These are phyloP conservation scores for Brachypodium distachyon DNA, from an alignment of 202 grass and related monocot species.

Conservation along the genomic window DNA sequence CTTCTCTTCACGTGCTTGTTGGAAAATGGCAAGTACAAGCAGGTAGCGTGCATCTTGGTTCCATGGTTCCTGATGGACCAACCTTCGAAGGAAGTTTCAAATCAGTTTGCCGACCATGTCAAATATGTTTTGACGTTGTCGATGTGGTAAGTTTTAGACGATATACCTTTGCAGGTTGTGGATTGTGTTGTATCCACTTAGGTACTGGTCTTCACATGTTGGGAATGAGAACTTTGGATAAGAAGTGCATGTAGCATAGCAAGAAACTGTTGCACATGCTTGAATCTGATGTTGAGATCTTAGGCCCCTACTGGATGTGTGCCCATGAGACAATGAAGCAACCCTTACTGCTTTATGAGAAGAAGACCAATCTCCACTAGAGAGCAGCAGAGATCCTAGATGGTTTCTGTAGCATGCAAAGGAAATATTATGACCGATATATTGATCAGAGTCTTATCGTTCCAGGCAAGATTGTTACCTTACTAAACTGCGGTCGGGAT, in stretches of 20 bases:
- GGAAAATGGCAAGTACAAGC: conserved; percentile 63
- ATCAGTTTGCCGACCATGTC: conserved; percentile 8
- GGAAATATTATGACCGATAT: conserved; percentile 6
- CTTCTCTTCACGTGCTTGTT: conserved; percentile 79
- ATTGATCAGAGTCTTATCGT: neutral
- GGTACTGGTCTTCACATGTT: conserved; percentile 54
- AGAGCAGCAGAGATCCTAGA: conserved; percentile 72
- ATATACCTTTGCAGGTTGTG: conserved; percentile 62
- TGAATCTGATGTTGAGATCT: conserved; percentile 62
- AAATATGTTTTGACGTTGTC: neutral
- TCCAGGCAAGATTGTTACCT: conserved; percentile 48
- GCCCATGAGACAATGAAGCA: conserved; percentile 38
- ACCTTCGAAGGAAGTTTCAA: conserved; percentile 29
- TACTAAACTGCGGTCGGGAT: conserved; percentile 71
- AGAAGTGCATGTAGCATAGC: conserved; percentile 50
- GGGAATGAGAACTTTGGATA: conserved; percentile 77
- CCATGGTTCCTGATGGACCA: conserved; percentile 84
- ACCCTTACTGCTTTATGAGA: conserved; percentile 70
- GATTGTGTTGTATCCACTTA: conserved; percentile 34
- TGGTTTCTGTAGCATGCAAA: conserved; percentile 62
- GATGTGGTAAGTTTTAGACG: conserved; percentile 21
- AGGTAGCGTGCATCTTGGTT: conserved; percentile 66
- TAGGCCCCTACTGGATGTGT: conserved; percentile 34
- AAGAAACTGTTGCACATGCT: conserved; percentile 69
- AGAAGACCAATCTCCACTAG: conserved; percentile 67